These are phyloP conservation scores for Apostasia shenzhenica DNA, from an alignment of 106 monocot species.

Conservation along the genomic window DNA sequence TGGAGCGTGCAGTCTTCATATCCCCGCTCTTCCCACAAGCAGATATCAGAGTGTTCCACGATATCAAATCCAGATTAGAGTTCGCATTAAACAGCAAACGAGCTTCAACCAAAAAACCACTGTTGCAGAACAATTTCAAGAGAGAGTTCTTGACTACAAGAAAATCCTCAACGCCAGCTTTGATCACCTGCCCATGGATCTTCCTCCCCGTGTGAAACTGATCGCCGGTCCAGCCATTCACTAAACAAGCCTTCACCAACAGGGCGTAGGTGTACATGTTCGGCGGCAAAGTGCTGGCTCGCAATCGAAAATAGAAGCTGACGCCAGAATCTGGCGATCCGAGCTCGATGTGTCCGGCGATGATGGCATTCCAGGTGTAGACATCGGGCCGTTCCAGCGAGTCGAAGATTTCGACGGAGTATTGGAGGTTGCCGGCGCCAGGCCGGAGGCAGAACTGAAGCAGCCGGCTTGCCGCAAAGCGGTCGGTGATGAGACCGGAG, in stretches of 20 bases:
- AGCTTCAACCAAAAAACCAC: slow-evolving; percentile 30
- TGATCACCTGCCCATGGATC: slow-evolving; percentile 53
- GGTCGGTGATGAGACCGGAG: slow-evolving; percentile 41
- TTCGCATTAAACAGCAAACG: slow-evolving; percentile 32
- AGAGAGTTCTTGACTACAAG: slow-evolving; percentile 55
- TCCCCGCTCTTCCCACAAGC: slow-evolving; percentile 41
- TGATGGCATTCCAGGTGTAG: slow-evolving; percentile 61
- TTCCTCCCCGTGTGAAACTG: not conserved
- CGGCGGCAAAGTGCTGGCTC: slow-evolving; percentile 24
- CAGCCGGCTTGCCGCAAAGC: slow-evolving; percentile 44
- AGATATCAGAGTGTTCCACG: slow-evolving; percentile 52
- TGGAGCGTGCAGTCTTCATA: slow-evolving; percentile 15
- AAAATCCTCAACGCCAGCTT: slow-evolving; percentile 32
- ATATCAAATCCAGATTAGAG: slow-evolving; percentile 23
- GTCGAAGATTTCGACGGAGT: slow-evolving; percentile 20
- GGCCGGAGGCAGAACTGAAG: slow-evolving; percentile 31
- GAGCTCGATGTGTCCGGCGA: slow-evolving; percentile 17
- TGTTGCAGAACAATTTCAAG: slow-evolving; percentile 36
- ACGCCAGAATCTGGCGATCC: slow-evolving; percentile 7
- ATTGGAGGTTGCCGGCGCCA: not conserved
- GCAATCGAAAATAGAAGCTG: slow-evolving; percentile 48
- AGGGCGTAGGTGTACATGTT: slow-evolving; percentile 42
- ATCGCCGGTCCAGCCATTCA: not conserved
- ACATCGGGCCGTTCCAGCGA: slow-evolving; percentile 36
- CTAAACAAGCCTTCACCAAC: slow-evolving; percentile 28